Conservation (phyloP, 1,139 yeast genomes). For the Debaryomyces udenii region DNA sequence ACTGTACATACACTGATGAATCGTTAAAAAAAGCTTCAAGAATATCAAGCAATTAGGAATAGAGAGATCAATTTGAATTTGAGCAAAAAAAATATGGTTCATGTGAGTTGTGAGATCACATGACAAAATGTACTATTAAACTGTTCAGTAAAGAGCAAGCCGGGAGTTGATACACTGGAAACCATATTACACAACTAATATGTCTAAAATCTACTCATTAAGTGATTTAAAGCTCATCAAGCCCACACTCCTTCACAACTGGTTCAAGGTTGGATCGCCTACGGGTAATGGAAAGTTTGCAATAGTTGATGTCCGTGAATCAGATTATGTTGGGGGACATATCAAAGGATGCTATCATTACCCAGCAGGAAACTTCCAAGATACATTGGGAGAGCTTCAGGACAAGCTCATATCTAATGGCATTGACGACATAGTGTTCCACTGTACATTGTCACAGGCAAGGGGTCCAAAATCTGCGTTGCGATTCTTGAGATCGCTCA, state of each 20-base stretch:
- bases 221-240: conserved; percentile 47
- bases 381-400: conserved; percentile 46
- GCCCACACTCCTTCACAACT: conserved; percentile 44
- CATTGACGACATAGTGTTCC: conserved; percentile 70
- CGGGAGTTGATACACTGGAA: too few species aligned
- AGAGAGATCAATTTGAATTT: too few species aligned
- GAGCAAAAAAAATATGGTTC: too few species aligned
- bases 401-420: conserved; percentile 33
- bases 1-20: too few species aligned
- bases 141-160: too few species aligned
- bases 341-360: conserved; percentile 63
- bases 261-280: conserved; percentile 44
- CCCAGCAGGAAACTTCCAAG: conserved; percentile 56
- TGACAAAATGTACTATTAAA: too few species aligned
- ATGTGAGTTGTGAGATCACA: too few species aligned
- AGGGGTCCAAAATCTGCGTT: conserved; percentile 88
- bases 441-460: conserved; percentile 87
- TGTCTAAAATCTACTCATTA: conserved; percentile 24
- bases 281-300: conserved; percentile 51
- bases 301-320: conserved; percentile 85
- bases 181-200: conserved; percentile 4
- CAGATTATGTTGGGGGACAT: conserved; percentile 72
- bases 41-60: too few species aligned
- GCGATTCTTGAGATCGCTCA: conserved; percentile 58
- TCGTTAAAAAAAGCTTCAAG: too few species aligned